Conservation (phyloP, 1,284 basidiomycete species). For the Tilletia indica region DNA sequence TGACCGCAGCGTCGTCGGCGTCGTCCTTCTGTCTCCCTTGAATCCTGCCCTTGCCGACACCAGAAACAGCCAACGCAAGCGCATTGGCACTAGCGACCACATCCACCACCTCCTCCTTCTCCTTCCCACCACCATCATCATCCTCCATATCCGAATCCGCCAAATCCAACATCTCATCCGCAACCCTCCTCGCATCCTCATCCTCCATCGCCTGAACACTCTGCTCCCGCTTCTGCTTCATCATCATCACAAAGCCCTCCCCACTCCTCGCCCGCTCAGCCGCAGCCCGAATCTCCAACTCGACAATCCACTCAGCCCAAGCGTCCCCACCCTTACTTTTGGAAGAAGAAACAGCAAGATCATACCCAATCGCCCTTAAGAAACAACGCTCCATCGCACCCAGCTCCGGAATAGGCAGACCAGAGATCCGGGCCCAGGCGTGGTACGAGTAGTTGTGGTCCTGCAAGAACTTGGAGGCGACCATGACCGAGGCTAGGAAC, state of each 20-base stretch:
- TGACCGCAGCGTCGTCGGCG: too few relatives aligned
- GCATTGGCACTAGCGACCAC: too few relatives aligned
- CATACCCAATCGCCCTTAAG: slow-evolving; percentile 57
- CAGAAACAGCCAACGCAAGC: too few relatives aligned
- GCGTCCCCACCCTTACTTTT: slow-evolving; percentile 26
- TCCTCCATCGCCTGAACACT: too few relatives aligned
- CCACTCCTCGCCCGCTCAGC: neutral
- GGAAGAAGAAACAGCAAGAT: slow-evolving; percentile 49
- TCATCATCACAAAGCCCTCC: neutral
- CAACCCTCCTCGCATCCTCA: too few relatives aligned
- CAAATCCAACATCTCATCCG: too few relatives aligned
- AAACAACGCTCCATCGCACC: slow-evolving; percentile 58
- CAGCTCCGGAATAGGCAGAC: slow-evolving; percentile 57
- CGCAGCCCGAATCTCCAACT: slow-evolving; percentile 24
- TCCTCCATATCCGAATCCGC: too few relatives aligned
- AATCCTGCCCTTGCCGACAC: too few relatives aligned
- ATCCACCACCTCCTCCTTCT: too few relatives aligned
- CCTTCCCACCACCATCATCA: too few relatives aligned
- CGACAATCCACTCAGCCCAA: slow-evolving; percentile 47
- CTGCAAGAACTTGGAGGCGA: slow-evolving; percentile 87
- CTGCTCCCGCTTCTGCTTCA: too few relatives aligned
- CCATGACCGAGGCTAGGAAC: slow-evolving; percentile 80
- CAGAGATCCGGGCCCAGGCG: slow-evolving; percentile 76
- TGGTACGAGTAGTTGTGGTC: slow-evolving; percentile 84
- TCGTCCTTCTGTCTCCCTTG: too few relatives aligned